Evolutionary conservation across 176 grass and related monocot species (phyloP), one percentile per base, ranked within the genome.

Genomic region (Triticum monococcum): DNA sequence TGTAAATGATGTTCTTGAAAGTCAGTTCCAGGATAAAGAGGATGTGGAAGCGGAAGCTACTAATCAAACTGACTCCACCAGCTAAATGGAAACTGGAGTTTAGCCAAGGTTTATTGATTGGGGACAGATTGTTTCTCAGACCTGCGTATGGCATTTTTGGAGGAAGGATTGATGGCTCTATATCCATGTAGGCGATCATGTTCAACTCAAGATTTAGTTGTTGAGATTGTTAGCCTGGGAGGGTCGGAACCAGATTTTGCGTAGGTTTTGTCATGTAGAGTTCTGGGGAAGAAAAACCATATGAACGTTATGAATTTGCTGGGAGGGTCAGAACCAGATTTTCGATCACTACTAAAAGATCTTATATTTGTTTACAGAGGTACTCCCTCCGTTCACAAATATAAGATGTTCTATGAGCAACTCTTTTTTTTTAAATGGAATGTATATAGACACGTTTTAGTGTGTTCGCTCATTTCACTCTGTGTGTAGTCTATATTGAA

Each of bases 1-100:
- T 67, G 83, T 90, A 66, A 77, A 92, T 20, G 90, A 96, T 59
- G 82, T 91, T 68, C 63, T 94, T 25, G 97, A 94, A 48, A 92
- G 79, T 45, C 87, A 89, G 85, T 71, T 99, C 67, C 88, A 92
- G 57, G 83, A 64, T 10, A 82, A 92, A 68, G 72, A 90, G 63
- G 85, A 88, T 18, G 78, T 50, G 1, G 89, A 95, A 78, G 52
- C 25, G 26, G 78, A 73, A 66, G 16, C 54, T 1, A 67, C 31
- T 64, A 79, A 91, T 78, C 77, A 75, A 14, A 86, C 43, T 46
- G 43, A 46, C 43, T 46, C 43, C 43, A 46, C 12, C 43, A 46
- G 12, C 43, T 46, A 12, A 46, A 46, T 46, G 12, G 12, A 46
- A 46, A 32, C 17, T 26, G 28, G 28, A 32, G 37, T 43, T 4